A percentile compares a stretch with the other conserved stretches of the same genome.
Conservation (phyloP, 495 filamentous ascomycete genomes). For the Hypoxylon subgilvum region DNA sequence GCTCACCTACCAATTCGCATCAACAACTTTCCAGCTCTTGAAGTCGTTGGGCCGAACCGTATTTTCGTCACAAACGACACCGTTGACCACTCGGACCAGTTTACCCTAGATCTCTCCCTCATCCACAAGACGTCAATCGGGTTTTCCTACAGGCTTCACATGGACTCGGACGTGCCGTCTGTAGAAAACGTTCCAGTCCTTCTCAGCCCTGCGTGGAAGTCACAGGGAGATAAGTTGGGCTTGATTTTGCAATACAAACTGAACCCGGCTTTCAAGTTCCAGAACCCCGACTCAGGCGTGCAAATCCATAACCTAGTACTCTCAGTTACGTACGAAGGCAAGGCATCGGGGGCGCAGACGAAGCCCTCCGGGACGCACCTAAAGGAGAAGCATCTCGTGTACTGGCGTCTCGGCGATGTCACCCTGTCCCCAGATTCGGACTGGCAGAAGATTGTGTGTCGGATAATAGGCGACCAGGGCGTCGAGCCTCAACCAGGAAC, state of each 20-base stretch:
- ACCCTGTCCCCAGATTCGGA: conserved; percentile 61
- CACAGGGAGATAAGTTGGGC: conserved; percentile 79
- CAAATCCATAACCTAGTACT: conserved; percentile 82
- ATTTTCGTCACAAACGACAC: conserved; percentile 78
- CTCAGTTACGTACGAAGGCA: conserved; percentile 77
- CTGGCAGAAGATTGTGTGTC: conserved; percentile 74
- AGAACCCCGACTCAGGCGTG: conserved; percentile 52
- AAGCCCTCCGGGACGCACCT: conserved; percentile 81
- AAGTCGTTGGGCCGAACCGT: conserved; percentile 94
- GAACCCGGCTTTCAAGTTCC: conserved; percentile 71
- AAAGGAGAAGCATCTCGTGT: conserved; percentile 84
- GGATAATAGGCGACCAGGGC: conserved; percentile 75
- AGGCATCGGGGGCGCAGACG: conserved; percentile 68
- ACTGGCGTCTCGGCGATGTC: conserved; percentile 87
- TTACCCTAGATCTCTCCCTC: conserved; percentile 71
- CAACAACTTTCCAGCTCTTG: conserved; percentile 87
- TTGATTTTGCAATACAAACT: conserved; percentile 83
- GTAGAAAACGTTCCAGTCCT: conserved; percentile 68
- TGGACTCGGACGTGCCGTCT: conserved; percentile 66
- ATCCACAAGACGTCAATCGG: conserved; percentile 78
- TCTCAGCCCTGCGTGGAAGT: conserved; percentile 81
- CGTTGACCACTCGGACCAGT: conserved; percentile 76
- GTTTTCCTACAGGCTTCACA: conserved; percentile 94
- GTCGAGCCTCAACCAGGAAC: conserved; percentile 74
- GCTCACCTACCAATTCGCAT: conserved; percentile 75